A percentile compares a stretch with the other conserved stretches of the same genome.
Conservation (phyloP, 805 yeast genomes). For the Saturnispora serradocipensis region DNA sequence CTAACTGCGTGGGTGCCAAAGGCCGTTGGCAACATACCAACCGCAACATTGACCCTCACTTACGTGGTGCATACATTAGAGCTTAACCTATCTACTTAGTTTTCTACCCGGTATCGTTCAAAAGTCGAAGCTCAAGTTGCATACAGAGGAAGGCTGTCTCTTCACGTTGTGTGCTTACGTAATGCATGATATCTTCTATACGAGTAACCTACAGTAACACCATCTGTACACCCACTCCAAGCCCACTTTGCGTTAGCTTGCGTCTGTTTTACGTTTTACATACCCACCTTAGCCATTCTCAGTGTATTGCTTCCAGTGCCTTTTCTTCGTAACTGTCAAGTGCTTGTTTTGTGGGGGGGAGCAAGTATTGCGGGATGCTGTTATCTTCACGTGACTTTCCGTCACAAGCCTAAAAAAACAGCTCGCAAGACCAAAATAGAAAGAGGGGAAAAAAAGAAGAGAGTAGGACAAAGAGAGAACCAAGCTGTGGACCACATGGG, state of each 20-base stretch:
- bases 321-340: background rate
- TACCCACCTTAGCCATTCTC: background rate
- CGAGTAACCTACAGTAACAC: background rate
- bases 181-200: too few species aligned
- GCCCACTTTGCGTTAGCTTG: background rate
- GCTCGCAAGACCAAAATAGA: background rate
- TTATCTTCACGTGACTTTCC: constrained; percentile 1
- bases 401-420: background rate
- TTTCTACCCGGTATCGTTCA: too few species aligned
- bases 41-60: too few species aligned
- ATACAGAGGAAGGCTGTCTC: too few species aligned
- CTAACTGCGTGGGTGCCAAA: too few species aligned
- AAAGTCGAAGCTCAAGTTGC: too few species aligned
- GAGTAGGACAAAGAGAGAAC: background rate
- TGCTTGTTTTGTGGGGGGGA: background rate
- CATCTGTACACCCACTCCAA: background rate
- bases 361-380: background rate
- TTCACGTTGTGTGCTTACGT: too few species aligned
- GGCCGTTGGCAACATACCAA: too few species aligned
- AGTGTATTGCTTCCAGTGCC: background rate
- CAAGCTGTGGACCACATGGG: too few species aligned
- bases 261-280: background rate
- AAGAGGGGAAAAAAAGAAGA: background rate
- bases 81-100: too few species aligned
- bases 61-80: too few species aligned